phyloP scores from a whole-genome alignment of 176 grass and related monocot genomes.

The Bromus sterilis region DNA sequence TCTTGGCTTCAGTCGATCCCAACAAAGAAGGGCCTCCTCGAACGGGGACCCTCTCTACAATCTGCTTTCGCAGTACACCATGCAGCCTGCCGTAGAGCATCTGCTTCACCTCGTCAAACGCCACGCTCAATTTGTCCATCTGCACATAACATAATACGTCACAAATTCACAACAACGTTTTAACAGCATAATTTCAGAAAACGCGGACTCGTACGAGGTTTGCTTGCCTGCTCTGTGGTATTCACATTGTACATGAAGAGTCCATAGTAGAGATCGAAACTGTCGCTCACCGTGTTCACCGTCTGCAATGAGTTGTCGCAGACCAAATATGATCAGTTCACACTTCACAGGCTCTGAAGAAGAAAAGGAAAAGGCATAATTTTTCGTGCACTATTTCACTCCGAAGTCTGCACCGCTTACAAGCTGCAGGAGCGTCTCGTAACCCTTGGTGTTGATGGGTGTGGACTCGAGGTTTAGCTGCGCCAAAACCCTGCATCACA shows the following conservation, averaged over 20 bases:
- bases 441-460: constrained; percentile 74
- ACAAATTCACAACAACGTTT: not conserved
- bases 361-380: not conserved
- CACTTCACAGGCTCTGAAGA: not conserved
- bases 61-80: constrained; percentile 50
- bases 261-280: constrained; percentile 62
- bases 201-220: not conserved
- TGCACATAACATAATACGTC: not conserved
- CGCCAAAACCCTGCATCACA: constrained; percentile 41
- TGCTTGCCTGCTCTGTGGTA: constrained; percentile 66
- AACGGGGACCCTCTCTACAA: constrained; percentile 40
- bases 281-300: constrained; percentile 49
- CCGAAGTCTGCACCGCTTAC: constrained; percentile 35
- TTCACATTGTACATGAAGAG: constrained; percentile 81
- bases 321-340: not conserved
- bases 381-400: not conserved
- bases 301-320: constrained; percentile 24
- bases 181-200: constrained; percentile 3
- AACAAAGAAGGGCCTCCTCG: not conserved
- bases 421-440: constrained; percentile 55
- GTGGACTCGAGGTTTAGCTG: constrained; percentile 50
- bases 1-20: not conserved
- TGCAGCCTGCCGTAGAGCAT: constrained; percentile 51
- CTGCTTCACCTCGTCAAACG: constrained; percentile 60
- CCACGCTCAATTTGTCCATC: constrained; percentile 44